phyloP scores from a whole-genome alignment of 805 yeast genomes.

The Lachancea sp. region DNA sequence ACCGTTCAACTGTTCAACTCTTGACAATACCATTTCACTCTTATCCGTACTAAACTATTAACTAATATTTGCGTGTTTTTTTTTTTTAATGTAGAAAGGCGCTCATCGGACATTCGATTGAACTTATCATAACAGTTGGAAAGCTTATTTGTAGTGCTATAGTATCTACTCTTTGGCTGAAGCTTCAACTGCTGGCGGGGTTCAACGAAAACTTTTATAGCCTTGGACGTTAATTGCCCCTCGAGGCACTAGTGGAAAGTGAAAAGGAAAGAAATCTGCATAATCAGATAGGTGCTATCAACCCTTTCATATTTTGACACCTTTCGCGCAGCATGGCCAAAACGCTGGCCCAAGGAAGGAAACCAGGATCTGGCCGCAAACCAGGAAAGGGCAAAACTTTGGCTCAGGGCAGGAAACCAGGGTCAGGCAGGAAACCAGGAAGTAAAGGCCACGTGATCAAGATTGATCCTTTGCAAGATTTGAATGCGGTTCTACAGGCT shows the following conservation, averaged over 20 bases:
- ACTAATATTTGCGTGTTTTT: too few species aligned
- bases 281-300: too few species aligned
- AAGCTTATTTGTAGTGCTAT: too few species aligned
- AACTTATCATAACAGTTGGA: not conserved
- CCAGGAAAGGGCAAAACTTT: constrained; percentile 33
- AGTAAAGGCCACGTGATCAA: constrained; percentile 8
- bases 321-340: constrained; percentile 24
- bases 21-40: too few species aligned
- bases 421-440: constrained; percentile 29
- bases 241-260: too few species aligned
- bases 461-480: constrained; percentile 1
- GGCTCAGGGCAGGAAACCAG: constrained; percentile 32
- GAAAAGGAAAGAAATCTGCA: too few species aligned
- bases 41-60: too few species aligned
- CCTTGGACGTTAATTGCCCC: too few species aligned
- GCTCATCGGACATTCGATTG: constrained; percentile 2
- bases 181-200: too few species aligned
- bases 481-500: constrained; percentile 5
- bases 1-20: too few species aligned
- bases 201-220: too few species aligned
- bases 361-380: constrained; percentile 33
- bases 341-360: constrained; percentile 32
- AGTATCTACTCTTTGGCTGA: too few species aligned
- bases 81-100: not conserved
- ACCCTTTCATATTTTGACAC: not conserved